phyloP scores from a whole-genome alignment of 164 flowering plant genomes.

The Aristolochia contorta region DNA sequence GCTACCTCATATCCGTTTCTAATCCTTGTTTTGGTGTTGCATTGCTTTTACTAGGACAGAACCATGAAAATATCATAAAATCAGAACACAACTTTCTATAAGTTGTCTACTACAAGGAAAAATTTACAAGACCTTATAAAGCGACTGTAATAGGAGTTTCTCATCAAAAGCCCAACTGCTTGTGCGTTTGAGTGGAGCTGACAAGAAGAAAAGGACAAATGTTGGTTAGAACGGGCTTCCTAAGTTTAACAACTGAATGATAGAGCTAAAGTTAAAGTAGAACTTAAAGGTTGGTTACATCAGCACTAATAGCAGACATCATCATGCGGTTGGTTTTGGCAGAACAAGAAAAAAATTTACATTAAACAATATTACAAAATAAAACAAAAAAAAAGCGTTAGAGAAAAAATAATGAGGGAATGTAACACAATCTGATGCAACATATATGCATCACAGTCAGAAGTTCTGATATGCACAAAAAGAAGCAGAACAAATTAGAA shows the following conservation, averaged over 20 bases:
- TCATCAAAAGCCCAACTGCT: constrained; percentile 90
- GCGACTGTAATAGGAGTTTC: constrained; percentile 69
- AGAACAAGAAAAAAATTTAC: background rate
- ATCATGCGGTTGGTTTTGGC: background rate
- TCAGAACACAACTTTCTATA: too few species aligned
- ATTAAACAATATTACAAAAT: background rate
- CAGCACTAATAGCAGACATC: background rate
- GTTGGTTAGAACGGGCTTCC: background rate
- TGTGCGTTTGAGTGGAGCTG: constrained; percentile 65
- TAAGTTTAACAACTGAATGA: too few species aligned
- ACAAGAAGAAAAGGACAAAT: constrained; percentile 6
- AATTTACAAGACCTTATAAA: constrained; percentile 46
- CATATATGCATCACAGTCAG: too few species aligned
- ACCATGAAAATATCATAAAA: background rate
- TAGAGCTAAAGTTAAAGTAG: too few species aligned
- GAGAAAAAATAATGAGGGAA: background rate
- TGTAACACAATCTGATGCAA: too few species aligned
- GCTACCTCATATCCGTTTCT: background rate
- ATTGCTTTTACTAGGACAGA: background rate
- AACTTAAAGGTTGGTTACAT: background rate
- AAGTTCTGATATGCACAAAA: too few species aligned
- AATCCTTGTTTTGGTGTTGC: too few species aligned
- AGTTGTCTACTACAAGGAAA: background rate
- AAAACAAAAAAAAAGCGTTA: background rate
- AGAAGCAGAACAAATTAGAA: background rate